Conservation (phyloP, 768 basidiomycete species). For the Lactarius tabidus region DNA sequence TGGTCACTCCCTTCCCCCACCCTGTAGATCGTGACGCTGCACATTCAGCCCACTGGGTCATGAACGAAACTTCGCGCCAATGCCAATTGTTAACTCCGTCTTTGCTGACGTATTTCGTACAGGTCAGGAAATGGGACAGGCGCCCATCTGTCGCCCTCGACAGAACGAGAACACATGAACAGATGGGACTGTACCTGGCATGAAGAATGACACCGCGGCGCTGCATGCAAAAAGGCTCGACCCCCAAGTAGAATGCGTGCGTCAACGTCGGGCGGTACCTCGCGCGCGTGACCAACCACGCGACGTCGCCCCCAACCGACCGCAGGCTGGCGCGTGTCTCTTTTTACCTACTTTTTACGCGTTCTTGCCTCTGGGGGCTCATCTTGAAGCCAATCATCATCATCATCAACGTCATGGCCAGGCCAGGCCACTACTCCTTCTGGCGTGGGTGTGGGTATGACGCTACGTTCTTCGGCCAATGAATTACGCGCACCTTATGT, state of each 20-base stretch:
- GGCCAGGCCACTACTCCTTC: not conserved
- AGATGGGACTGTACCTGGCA: not conserved
- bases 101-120: too few species aligned
- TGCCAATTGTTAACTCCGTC: too few species aligned
- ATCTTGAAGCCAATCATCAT: not conserved
- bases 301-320: not conserved
- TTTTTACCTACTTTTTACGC: not conserved
- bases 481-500: not conserved
- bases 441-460: not conserved
- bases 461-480: not conserved
- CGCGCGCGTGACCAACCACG: not conserved
- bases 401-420: not conserved
- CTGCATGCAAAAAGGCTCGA: not conserved
- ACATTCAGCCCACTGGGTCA: too few species aligned
- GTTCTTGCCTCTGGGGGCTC: not conserved
- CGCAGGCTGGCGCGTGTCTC: not conserved
- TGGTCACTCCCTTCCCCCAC: too few species aligned
- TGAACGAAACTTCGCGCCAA: too few species aligned
- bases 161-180: not conserved
- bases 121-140: not conserved
- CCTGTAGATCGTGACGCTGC: too few species aligned
- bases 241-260: not conserved
- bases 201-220: not conserved
- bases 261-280: not conserved
- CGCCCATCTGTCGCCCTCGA: not conserved